Evolutionary conservation across 495 filamentous ascomycete genomes (phyloP), one percentile per base, ranked within the genome.

Genomic region (Penicillium canariense): DNA sequence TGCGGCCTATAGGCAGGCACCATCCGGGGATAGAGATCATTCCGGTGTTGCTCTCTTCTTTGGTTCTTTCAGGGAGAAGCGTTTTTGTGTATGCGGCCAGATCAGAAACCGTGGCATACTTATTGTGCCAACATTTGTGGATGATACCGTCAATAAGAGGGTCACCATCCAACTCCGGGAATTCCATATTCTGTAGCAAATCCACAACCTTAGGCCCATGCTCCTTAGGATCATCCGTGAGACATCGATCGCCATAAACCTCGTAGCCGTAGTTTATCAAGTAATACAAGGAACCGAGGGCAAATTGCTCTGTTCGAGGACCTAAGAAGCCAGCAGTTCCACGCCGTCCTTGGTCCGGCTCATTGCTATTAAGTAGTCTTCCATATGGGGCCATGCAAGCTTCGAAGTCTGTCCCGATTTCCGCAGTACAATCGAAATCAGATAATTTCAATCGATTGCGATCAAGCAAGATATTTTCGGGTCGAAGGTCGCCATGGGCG

Each of bases 191-290:
- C 49, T 71, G 70, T 27, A 72, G 58, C 27, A 68, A 54, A 0
- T 71, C 66, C 45, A 73, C 67, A 27, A 69, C 53, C 42, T 57
- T 65, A 28, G 56, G 65, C 17, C 67, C 64, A 67, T 74, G 68
- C 1, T 75, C 67, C n/a, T 64, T 52, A 39, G 63, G 63, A 66
- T 70, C 66, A 10, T 73, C 61, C 25, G 64, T 52, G 31, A 72
- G 61, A 59, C 51, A 54, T 48, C 48, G 63, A 61, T 74, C 66
- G 27, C 57, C 65, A 58, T 68, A 71, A 54, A 74, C 65, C 48
- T 71, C 68, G 61, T 71, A 68, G 5, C 68, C 70, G 44, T 76
- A 74, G 47, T 71, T 72, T 15, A 75, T 72, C 2, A 67, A 35
- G 46, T 75, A 75, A 52, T 55, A 73, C 20, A 73, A 47, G n/a